A percentile compares a stretch with the other conserved stretches of the same genome.
Conservation (phyloP, 176 grass and related monocot species). For the Juncus effusus region DNA sequence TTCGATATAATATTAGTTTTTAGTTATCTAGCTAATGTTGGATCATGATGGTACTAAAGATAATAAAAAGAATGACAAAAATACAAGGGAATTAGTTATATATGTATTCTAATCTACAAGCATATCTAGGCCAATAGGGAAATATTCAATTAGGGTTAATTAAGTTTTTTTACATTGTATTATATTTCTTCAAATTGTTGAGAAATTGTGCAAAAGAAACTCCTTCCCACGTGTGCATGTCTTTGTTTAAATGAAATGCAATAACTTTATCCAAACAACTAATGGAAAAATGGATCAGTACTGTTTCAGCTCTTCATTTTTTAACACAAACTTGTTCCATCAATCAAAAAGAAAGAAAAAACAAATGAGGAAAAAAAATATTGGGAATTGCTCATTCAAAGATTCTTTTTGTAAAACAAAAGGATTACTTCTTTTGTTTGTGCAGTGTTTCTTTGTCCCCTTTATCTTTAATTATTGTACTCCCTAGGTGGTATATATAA, state of each 20-base stretch:
- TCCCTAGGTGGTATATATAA: slow-evolving; percentile 4
- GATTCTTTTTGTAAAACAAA: slow-evolving; percentile 30
- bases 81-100: slow-evolving; percentile 39
- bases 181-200: neutral
- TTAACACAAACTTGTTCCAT: slow-evolving; percentile 15
- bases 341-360: slow-evolving; percentile 20
- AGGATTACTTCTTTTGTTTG: slow-evolving; percentile 26
- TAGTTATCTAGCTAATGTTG: slow-evolving; percentile 4
- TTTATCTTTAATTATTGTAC: slow-evolving; percentile 3
- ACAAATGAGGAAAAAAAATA: slow-evolving; percentile 38
- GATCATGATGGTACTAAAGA: slow-evolving; percentile 10
- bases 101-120: slow-evolving; percentile 33
- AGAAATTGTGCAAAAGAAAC: slow-evolving; percentile 42
- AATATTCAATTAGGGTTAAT: neutral
- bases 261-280: slow-evolving; percentile 23
- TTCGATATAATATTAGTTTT: neutral
- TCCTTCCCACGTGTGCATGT: slow-evolving; percentile 56
- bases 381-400: slow-evolving; percentile 61
- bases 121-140: slow-evolving; percentile 14
- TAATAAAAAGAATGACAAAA: slow-evolving; percentile 2
- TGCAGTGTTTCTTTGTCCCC: slow-evolving; percentile 29
- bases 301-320: slow-evolving; percentile 19
- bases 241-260: slow-evolving; percentile 49
- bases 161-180: slow-evolving; percentile 14
- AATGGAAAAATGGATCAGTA: slow-evolving; percentile 12